Evolutionary conservation across 306 rosid genomes (phyloP).

Genomic region (Vigna reflexopilosa): DNA sequence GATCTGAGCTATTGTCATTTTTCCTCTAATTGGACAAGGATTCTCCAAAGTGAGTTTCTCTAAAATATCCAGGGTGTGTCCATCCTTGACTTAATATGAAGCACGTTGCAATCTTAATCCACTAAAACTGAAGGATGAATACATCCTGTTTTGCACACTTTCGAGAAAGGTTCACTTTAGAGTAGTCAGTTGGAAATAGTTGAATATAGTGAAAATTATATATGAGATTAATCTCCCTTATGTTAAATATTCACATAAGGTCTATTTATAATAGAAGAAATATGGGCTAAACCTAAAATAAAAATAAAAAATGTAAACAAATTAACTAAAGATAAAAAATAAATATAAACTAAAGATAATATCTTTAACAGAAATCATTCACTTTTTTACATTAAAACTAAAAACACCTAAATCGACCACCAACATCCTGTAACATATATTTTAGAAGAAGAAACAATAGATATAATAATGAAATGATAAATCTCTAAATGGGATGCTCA

Average conservation of each 20-base stretch:
- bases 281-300: too few species aligned
- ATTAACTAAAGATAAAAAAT: too few species aligned
- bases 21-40: not conserved
- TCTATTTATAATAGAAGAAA: too few species aligned
- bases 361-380: not conserved
- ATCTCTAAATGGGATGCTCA: not conserved
- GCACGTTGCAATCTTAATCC: not conserved
- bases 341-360: too few species aligned
- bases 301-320: too few species aligned
- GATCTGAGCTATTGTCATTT: not conserved
- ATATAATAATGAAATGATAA: constrained; percentile 1
- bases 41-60: not conserved
- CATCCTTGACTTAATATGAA: not conserved
- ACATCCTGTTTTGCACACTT: constrained; percentile 3
- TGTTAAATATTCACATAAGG: too few species aligned
- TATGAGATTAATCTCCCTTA: too few species aligned
- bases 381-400: not conserved
- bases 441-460: constrained; percentile 8
- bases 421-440: not conserved
- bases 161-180: not conserved
- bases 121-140: not conserved
- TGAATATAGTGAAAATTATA: too few species aligned
- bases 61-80: not conserved
- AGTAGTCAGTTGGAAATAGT: not conserved
- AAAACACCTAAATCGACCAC: not conserved